Base-by-base conservation (phyloP, 2,329 filamentous ascomycete species). In the Alternaria sp. region DNA sequence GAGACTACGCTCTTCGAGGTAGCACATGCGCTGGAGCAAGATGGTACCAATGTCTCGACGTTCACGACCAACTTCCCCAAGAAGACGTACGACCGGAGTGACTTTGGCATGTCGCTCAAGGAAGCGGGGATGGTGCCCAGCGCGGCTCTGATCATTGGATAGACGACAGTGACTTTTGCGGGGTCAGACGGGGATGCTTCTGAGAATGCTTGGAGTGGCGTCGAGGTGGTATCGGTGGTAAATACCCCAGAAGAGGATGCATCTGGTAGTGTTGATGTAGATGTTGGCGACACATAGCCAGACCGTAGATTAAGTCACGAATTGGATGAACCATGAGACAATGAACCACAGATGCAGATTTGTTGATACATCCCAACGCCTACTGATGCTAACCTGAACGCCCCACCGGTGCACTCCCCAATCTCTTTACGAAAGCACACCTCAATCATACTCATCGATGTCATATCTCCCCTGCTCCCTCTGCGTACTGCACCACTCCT, bases 1-100 rank as follows among this genome's bases (percentile, higher is more conserved):
- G 92, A 96, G 58, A 96, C 93, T 3, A 98, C 95, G 0, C 81
- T 99, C 10, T 97, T 97, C 70, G 94, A 99, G 80, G 88, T 99
- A 50, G 93, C 91, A 0, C 87, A 93, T 68, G 85, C 88, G 57
- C 75, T 99, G 24, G 78, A 85, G 49, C 92, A 97, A 62, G 88
- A 86, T 49, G 92, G 90, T 0, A 77, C 86, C 5, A 79, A 86
- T 3, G 90, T 96, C 13, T 85, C 82, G 24, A 92, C 87, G 68
- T 97, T 99, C 75, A 87, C 89, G 1, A 90, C 90, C 69, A 97
- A 88, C 21, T 98, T 96, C 70, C 95, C 95, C 0, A 88, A 86
- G 72, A 97, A 97, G 82, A 86, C 87, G 0, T 98, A 90, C 64
- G 80, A 84, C 62, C 72, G 21, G 76, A 83, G 63, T 67, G 95